Conservation (phyloP, 192 early-diverging fungal genomes). For the Podila epicladia region DNA sequence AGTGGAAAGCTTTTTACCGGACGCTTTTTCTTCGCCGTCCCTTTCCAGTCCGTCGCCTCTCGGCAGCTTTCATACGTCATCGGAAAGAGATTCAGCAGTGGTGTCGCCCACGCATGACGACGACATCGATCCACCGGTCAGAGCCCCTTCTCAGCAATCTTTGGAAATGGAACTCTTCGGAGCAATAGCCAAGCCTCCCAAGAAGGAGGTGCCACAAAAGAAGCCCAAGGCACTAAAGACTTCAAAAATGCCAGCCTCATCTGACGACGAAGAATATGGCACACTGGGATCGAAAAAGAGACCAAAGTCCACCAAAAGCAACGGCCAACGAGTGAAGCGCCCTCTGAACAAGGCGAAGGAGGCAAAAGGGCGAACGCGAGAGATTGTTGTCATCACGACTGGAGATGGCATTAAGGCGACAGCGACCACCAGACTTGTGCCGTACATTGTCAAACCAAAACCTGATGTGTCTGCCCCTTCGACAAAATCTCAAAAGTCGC, state of each 20-base stretch:
- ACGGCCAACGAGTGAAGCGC: neutral
- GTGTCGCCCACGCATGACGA: neutral
- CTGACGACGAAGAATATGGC: neutral
- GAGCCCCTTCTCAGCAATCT: slow-evolving; percentile 8
- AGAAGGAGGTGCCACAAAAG: neutral
- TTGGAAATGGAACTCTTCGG: slow-evolving; percentile 45
- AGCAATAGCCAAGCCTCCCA: neutral
- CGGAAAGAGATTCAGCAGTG: slow-evolving; percentile 5
- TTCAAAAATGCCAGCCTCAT: too few relatives aligned
- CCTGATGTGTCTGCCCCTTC: neutral
- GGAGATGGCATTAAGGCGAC: slow-evolving; percentile 14
- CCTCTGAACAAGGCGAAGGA: neutral
- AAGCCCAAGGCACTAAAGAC: neutral
- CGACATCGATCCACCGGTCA: neutral
- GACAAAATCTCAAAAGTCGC: neutral
- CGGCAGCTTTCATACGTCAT: slow-evolving; percentile 9
- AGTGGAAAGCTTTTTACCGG: slow-evolving; percentile 9
- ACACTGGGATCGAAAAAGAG: neutral
- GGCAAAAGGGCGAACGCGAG: slow-evolving; percentile 4
- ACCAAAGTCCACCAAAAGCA: slow-evolving; percentile 1
- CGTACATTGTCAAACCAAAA: neutral
- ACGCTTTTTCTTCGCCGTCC: slow-evolving; percentile 20
- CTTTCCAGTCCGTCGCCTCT: slow-evolving; percentile 32
- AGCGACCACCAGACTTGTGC: neutral
- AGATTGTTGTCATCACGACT: slow-evolving; percentile 34